phyloP scores from a whole-genome alignment of 257 asterid species.

The Eustoma russellianum region DNA sequence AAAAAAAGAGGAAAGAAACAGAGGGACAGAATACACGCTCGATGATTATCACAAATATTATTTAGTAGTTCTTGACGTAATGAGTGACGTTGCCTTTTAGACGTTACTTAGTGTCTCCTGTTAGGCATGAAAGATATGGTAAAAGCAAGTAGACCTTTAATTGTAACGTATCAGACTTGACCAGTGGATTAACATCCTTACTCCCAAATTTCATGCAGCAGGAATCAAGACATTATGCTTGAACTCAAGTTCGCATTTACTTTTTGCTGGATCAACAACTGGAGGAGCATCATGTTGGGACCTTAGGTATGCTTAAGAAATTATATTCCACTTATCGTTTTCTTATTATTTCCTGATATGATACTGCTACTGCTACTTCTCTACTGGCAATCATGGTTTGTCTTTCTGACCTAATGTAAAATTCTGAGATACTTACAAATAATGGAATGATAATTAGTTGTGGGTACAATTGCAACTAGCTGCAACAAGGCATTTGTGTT shows the following conservation, averaged over 20 bases:
- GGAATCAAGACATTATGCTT: constrained; percentile 65
- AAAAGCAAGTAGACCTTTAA: not conserved
- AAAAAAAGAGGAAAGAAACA: no score
- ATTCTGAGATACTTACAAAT: no score
- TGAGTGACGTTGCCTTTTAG: no score
- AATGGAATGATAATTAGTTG: not conserved
- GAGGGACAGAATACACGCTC: no score
- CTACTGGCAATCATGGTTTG: no score
- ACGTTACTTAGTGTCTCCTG: not conserved
- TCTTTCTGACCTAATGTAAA: no score
- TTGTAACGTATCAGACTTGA: not conserved
- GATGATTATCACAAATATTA: no score
- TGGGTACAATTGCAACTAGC: not conserved
- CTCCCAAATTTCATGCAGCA: constrained; percentile 2
- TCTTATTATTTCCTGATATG: not conserved
- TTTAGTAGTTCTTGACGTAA: no score
- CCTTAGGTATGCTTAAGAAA: constrained; percentile 44
- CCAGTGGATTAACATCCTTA: no score
- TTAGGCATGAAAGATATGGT: not conserved
- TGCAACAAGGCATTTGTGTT: no score
- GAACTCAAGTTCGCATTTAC: constrained; percentile 49
- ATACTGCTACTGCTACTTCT: no score
- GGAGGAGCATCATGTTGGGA: constrained; percentile 91
- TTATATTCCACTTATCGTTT: not conserved
- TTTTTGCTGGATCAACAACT: constrained; percentile 75